phyloP scores from a whole-genome alignment of 306 rosid species.

The Acmispon strigosus region DNA sequence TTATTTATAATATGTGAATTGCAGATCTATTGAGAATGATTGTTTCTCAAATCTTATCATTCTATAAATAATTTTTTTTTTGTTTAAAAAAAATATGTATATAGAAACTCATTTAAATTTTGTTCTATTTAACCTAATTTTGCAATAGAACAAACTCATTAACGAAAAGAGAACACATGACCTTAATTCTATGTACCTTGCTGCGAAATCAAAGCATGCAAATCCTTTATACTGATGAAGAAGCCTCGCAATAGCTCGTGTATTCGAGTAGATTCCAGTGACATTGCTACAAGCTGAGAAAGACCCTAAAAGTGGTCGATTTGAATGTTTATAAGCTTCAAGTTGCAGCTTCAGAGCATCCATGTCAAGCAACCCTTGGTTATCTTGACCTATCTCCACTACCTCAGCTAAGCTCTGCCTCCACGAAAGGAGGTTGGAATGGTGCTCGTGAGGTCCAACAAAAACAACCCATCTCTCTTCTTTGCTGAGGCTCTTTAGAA shows the following conservation, averaged over 20 bases:
- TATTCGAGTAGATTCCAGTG: constrained; percentile 58
- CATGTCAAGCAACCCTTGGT: constrained; percentile 48
- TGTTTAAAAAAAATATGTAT: too few relatives aligned
- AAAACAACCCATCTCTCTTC: constrained; percentile 75
- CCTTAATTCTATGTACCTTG: constrained; percentile 29
- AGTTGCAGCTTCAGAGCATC: constrained; percentile 39
- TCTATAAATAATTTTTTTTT: too few relatives aligned
- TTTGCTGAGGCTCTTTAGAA: constrained; percentile 14
- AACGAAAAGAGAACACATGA: too few relatives aligned
- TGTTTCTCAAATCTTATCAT: too few relatives aligned
- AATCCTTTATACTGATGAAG: constrained; percentile 55
- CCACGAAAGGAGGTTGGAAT: constrained; percentile 82
- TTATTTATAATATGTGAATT: too few relatives aligned
- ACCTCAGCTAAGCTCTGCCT: constrained; percentile 69
- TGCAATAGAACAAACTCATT: too few relatives aligned
- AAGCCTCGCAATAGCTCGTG: constrained; percentile 54
- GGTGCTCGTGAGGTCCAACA: constrained; percentile 79
- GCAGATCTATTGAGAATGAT: too few relatives aligned
- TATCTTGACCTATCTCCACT: constrained; percentile 55
- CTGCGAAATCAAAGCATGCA: constrained; percentile 77
- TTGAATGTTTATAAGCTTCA: constrained; percentile 26
- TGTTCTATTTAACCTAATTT: too few relatives aligned
- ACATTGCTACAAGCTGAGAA: constrained; percentile 85
- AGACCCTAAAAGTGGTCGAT: constrained; percentile 65
- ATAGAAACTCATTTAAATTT: too few relatives aligned